Evolutionary conservation across 2,329 filamentous ascomycete species (phyloP).

Genomic region (Magnaporthiopsis incrustans): DNA sequence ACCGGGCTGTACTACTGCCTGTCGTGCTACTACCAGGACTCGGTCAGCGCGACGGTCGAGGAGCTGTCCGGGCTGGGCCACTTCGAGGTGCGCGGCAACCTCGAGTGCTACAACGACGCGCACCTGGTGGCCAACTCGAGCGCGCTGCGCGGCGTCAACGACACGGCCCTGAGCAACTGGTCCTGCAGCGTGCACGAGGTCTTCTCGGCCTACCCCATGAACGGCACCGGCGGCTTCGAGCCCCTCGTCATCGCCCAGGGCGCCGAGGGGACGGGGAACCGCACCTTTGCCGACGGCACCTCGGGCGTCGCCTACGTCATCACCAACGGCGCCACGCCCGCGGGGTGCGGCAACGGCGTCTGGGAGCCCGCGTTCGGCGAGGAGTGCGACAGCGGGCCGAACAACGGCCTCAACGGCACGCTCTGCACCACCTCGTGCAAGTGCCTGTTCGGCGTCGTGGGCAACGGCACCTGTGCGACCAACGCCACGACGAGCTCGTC

Average conservation of each 20-base stretch:
- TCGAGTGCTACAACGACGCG: constrained; percentile 30
- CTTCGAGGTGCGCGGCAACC: constrained; percentile 29
- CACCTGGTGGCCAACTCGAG: constrained; percentile 29
- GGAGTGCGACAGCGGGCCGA: constrained; percentile 30
- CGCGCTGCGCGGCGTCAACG: constrained; percentile 25
- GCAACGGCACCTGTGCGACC: constrained; percentile 5
- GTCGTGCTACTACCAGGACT: constrained; percentile 31
- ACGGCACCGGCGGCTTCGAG: constrained; percentile 26
- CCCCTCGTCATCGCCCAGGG: constrained; percentile 31
- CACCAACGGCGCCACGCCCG: constrained; percentile 30
- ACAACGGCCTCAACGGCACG: constrained; percentile 24
- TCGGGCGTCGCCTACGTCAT: constrained; percentile 33
- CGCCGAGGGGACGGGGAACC: constrained; percentile 24
- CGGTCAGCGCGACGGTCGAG: constrained; percentile 14
- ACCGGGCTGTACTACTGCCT: constrained; percentile 28
- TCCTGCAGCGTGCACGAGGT: constrained; percentile 33
- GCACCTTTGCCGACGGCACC: constrained; percentile 26
- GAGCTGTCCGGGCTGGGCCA: constrained; percentile 26
- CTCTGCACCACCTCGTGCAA: constrained; percentile 30
- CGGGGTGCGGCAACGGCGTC: constrained; percentile 30
- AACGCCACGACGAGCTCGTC: constrained; percentile 6
- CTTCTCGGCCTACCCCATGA: constrained; percentile 28
- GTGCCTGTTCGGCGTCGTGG: constrained; percentile 23
- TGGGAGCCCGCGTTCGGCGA: constrained; percentile 26
- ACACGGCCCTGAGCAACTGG: constrained; percentile 31